Percentiles rank a stretch among this genome's conserved stretches.
These are phyloP conservation scores for Kazachstania martiniae DNA, from an alignment of 805 yeast species.

Conservation along the genomic window DNA sequence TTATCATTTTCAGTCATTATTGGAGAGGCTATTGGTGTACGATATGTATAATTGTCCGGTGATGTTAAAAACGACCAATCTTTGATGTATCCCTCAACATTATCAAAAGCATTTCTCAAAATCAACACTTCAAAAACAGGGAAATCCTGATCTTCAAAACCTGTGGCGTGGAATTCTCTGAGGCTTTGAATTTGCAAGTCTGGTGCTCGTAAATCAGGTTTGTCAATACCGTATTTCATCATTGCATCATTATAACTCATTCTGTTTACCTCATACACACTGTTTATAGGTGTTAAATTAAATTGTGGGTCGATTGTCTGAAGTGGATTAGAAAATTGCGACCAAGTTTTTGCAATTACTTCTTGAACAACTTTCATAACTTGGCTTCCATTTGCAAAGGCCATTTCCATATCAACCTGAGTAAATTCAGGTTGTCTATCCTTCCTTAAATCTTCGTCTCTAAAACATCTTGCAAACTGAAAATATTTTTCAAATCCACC, in stretches of 20 bases:
- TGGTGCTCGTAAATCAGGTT: constrained; percentile 76
- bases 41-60: constrained; percentile 35
- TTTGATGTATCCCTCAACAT: constrained; percentile 14
- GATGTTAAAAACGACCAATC: constrained; percentile 34
- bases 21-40: constrained; percentile 49
- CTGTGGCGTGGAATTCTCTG: constrained; percentile 29
- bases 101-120: constrained; percentile 37
- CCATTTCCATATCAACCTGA: constrained; percentile 92
- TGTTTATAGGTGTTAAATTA: constrained; percentile 7
- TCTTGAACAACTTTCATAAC: constrained; percentile 57
- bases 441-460: constrained; percentile 90
- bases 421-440: constrained; percentile 98
- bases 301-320: constrained; percentile 16
- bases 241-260: constrained; percentile 63
- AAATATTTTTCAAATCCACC: constrained; percentile 80
- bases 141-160: constrained; percentile 35
- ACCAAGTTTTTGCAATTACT: constrained; percentile 48
- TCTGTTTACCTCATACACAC: constrained; percentile 27
- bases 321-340: constrained; percentile 29
- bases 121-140: constrained; percentile 70
- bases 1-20: constrained; percentile 35
- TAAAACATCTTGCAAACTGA: constrained; percentile 87
- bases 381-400: constrained; percentile 59
- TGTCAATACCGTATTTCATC: constrained; percentile 75
- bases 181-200: constrained; percentile 40